Percentiles rank a stretch among this genome's conserved stretches.
Evolutionary conservation across 2,329 filamentous ascomycete genomes (phyloP).

Genomic region (Huntiella moniliformis): DNA sequence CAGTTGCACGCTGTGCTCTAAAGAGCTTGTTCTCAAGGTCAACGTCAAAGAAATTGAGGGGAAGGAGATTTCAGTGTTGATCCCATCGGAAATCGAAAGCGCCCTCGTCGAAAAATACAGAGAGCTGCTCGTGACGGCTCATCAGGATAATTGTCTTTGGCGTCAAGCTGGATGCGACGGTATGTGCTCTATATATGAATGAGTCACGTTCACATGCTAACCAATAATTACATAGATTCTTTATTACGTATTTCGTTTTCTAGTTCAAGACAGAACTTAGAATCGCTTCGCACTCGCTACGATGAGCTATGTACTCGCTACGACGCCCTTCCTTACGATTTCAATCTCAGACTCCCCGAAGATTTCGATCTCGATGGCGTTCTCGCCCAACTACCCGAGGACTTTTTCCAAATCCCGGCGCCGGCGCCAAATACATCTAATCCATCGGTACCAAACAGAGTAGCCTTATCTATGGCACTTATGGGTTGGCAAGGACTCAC

Average conservation of each 20-base stretch:
- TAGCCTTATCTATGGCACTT: slow-evolving; percentile 50
- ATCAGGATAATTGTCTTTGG: slow-evolving; percentile 74
- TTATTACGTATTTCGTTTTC: slow-evolving; percentile 44
- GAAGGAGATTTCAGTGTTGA: slow-evolving; percentile 31
- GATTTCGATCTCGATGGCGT: slow-evolving; percentile 31
- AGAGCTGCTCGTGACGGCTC: slow-evolving; percentile 52
- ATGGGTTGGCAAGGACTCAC: slow-evolving; percentile 57
- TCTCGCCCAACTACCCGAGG: slow-evolving; percentile 29
- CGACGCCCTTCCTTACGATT: slow-evolving; percentile 40
- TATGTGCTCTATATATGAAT: slow-evolving; percentile 20
- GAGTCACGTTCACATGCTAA: neutral
- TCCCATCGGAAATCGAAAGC: slow-evolving; percentile 45
- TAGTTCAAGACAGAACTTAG: slow-evolving; percentile 39
- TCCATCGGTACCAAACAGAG: slow-evolving; percentile 29
- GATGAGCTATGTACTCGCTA: slow-evolving; percentile 37
- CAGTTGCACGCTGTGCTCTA: slow-evolving; percentile 66
- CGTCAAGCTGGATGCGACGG: slow-evolving; percentile 71
- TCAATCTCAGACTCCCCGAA: slow-evolving; percentile 39
- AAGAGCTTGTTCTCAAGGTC: slow-evolving; percentile 67
- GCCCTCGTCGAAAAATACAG: slow-evolving; percentile 60
- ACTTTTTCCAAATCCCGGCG: slow-evolving; percentile 33
- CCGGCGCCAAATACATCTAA: slow-evolving; percentile 14
- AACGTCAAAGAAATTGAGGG: slow-evolving; percentile 40
- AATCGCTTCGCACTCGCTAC: slow-evolving; percentile 43
- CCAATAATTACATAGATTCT: slow-evolving; percentile 24